phyloP scores from a whole-genome alignment of 768 basidiomycete genomes.

The Royoungia palumana region DNA sequence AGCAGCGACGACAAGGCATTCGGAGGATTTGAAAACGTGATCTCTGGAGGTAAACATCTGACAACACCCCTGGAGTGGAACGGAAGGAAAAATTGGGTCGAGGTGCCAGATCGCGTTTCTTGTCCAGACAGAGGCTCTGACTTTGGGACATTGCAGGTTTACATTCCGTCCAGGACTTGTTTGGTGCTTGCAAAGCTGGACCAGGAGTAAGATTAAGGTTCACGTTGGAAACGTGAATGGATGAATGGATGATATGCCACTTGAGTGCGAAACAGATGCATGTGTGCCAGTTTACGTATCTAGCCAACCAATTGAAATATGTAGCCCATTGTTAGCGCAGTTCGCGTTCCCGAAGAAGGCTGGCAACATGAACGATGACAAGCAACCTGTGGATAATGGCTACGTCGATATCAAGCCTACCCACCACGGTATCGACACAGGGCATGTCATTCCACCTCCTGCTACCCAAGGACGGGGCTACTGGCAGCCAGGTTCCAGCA shows the following conservation, averaged over 20 bases:
- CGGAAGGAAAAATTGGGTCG: conserved; percentile 82
- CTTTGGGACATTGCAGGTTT: conserved; percentile 19
- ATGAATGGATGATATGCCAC: neutral
- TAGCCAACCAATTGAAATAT: no score
- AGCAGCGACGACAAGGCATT: conserved; percentile 84
- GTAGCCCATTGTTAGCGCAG: no score
- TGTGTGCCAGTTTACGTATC: no score
- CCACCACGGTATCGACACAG: neutral
- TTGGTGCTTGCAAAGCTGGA: conserved; percentile 27
- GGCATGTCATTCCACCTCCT: conserved; percentile 19
- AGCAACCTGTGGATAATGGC: neutral
- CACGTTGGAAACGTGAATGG: no score
- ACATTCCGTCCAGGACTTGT: conserved; percentile 31
- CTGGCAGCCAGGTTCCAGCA: neutral
- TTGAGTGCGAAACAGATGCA: no score
- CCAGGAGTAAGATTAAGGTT: neutral
- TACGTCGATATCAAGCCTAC: no score
- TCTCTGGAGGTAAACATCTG: conserved; percentile 57
- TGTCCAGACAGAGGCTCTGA: neutral
- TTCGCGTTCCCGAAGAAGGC: no score
- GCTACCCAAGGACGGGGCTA: conserved; percentile 7
- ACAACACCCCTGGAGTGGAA: conserved; percentile 93
- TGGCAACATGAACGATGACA: conserved; percentile 26
- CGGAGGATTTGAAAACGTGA: conserved; percentile 86
- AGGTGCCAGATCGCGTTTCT: conserved; percentile 47